Conservation (phyloP, 2,329 filamentous ascomycete genomes). For the Alternaria longipes region DNA sequence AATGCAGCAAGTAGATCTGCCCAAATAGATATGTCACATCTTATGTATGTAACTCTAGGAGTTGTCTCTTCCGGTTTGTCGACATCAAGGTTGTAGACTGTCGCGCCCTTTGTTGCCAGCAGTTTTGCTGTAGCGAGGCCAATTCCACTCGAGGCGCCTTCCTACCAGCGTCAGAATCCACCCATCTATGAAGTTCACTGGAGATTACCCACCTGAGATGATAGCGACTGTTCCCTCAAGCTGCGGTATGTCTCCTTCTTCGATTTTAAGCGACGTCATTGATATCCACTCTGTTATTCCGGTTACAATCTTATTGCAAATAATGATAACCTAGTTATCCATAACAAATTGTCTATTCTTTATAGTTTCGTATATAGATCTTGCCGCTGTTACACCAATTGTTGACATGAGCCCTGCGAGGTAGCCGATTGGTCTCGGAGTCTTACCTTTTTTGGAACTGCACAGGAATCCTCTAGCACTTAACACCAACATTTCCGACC, state of each 20-base stretch:
- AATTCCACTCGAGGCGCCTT: conserved; percentile 8
- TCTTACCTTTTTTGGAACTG: not conserved
- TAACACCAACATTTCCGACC: not conserved
- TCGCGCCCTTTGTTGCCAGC: not conserved
- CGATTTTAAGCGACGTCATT: not conserved
- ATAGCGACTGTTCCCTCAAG: not conserved
- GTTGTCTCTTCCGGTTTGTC: not conserved
- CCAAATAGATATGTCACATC: not conserved
- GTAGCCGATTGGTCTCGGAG: not conserved
- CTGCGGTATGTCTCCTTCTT: not conserved
- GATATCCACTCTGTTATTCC: not conserved
- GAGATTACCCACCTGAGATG: not conserved
- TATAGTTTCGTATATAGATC: not conserved
- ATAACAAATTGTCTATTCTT: not conserved
- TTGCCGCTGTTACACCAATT: not conserved
- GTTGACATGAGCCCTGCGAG: not conserved
- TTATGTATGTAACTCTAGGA: not conserved
- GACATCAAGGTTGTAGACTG: not conserved
- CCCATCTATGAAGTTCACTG: too few relatives aligned
- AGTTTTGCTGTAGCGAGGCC: not conserved
- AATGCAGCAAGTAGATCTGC: not conserved
- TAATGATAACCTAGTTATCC: not conserved
- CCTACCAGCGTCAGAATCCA: not conserved
- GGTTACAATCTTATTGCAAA: not conserved
- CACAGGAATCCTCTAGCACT: not conserved